Percentiles rank a stretch among this genome's conserved stretches.
Evolutionary conservation across 169 alveolate species (phyloP).

Genomic region (Eimeria maxima): DNA sequence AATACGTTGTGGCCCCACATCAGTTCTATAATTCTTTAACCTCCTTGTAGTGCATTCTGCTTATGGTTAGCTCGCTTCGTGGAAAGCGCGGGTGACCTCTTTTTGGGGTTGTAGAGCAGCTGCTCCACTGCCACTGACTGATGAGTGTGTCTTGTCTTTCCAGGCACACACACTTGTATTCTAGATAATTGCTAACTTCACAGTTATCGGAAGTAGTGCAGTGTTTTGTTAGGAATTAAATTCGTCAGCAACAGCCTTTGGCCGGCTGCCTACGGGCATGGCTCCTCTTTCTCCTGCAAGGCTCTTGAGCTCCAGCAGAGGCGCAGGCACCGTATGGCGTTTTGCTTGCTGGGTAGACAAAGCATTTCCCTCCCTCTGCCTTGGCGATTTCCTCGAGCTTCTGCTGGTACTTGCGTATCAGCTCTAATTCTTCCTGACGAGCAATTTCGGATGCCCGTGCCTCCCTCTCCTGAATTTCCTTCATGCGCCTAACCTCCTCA

Average conservation of each 20-base stretch:
- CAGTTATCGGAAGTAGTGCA: not conserved
- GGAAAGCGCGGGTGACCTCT: not conserved
- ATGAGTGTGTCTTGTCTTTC: not conserved
- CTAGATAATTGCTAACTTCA: not conserved
- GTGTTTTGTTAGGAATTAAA: not conserved
- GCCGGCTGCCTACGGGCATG: constrained; percentile 53
- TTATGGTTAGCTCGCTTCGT: not conserved
- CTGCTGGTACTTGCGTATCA: constrained; percentile 74
- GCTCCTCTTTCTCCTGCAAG: constrained; percentile 86
- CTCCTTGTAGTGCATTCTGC: not conserved
- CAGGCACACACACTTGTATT: not conserved
- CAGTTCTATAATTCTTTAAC: not conserved
- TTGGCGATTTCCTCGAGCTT: constrained; percentile 85
- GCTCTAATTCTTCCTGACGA: constrained; percentile 76
- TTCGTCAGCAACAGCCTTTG: constrained; percentile 60
- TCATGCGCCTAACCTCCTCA: constrained; percentile 81
- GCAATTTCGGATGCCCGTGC: constrained; percentile 82
- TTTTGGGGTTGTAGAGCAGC: not conserved
- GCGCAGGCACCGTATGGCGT: constrained; percentile 93
- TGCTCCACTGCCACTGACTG: not conserved
- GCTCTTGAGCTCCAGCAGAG: constrained; percentile 93
- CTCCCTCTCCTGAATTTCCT: constrained; percentile 78
- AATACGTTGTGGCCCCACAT: not conserved
- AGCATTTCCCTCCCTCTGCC: constrained; percentile 89
- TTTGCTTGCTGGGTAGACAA: constrained; percentile 91